Evolutionary conservation across 371 early-diverging fungal species (phyloP).

Genomic region (Nematocida sp.): DNA sequence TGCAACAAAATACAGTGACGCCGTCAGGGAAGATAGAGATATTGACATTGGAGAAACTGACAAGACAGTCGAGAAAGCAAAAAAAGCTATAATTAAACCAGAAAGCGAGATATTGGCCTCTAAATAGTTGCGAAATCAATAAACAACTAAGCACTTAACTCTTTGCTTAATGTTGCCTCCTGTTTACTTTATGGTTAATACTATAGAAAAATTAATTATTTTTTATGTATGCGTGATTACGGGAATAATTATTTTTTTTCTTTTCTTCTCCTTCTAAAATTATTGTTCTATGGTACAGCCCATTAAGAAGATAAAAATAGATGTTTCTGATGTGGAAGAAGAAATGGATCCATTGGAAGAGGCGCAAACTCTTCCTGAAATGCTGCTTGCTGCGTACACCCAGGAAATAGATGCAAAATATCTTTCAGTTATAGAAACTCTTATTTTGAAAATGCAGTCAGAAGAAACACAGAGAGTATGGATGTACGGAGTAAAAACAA

Average conservation of each 20-base stretch:
- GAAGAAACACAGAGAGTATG: slow-evolving; percentile 26
- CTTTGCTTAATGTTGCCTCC: no score
- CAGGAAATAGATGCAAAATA: slow-evolving; percentile 43
- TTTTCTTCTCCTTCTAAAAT: background rate
- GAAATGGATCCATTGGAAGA: slow-evolving; percentile 4
- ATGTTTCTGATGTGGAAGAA: background rate
- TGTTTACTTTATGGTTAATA: no score
- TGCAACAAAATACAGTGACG: slow-evolving; percentile 57
- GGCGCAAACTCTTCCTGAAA: slow-evolving; percentile 9
- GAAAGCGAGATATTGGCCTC: no score
- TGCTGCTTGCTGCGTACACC: slow-evolving; percentile 1
- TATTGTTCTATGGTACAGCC: slow-evolving; percentile 13
- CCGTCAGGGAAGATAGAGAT: slow-evolving; percentile 52
- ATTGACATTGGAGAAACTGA: slow-evolving; percentile 58
- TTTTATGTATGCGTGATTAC: no score
- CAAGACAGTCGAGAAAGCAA: slow-evolving; percentile 1
- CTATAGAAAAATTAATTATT: no score
- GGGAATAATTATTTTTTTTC: background rate
- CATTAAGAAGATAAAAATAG: slow-evolving; percentile 45
- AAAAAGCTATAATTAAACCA: no score
- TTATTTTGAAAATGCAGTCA: slow-evolving; percentile 10
- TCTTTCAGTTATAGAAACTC: slow-evolving; percentile 38
- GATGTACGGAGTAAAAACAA: slow-evolving; percentile 41
- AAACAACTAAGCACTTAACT: no score
- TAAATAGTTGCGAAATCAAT: no score